These are phyloP conservation scores for Fusarium oxysporum DNA, from an alignment of 2,329 filamentous ascomycete genomes.

Conservation along the genomic window DNA sequence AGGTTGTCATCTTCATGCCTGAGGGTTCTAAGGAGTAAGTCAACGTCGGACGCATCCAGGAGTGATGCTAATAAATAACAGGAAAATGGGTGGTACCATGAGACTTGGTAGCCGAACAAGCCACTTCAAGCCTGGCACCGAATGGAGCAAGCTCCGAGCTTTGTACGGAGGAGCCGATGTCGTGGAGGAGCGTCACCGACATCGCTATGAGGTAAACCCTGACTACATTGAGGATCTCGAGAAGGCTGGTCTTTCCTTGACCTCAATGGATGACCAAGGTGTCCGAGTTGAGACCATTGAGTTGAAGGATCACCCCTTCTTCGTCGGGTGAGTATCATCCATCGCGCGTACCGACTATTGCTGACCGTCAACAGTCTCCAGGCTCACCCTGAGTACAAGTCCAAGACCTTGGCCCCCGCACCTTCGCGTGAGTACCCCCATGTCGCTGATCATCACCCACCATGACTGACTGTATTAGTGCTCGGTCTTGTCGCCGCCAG, in stretches of 20 bases:
- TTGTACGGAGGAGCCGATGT: constrained; percentile 72
- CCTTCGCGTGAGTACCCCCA: constrained; percentile 57
- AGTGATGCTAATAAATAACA: constrained; percentile 4
- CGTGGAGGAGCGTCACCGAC: constrained; percentile 82
- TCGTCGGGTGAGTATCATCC: constrained; percentile 24
- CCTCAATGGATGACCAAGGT: constrained; percentile 56
- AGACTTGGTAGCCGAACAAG: constrained; percentile 81
- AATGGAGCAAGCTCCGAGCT: constrained; percentile 82
- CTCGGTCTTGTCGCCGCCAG: constrained; percentile 65
- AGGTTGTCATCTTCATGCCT: constrained; percentile 91
- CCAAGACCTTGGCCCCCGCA: constrained; percentile 77
- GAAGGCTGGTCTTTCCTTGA: constrained; percentile 70
- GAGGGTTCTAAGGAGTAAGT: constrained; percentile 65
- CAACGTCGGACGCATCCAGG: rapidly evolving
- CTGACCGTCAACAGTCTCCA: constrained; percentile 64
- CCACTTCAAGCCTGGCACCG: constrained; percentile 78
- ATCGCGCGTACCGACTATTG: not conserved
- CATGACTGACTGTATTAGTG: constrained; percentile 54
- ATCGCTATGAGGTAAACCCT: constrained; percentile 93
- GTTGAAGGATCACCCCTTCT: constrained; percentile 40
- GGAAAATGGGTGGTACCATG: constrained; percentile 82
- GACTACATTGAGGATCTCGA: constrained; percentile 76
- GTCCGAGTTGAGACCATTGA: constrained; percentile 36
- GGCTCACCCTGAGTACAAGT: constrained; percentile 81
- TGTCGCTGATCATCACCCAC: not conserved